Conservation (phyloP, 495 filamentous ascomycete genomes). For the Haplographium delicatum region DNA sequence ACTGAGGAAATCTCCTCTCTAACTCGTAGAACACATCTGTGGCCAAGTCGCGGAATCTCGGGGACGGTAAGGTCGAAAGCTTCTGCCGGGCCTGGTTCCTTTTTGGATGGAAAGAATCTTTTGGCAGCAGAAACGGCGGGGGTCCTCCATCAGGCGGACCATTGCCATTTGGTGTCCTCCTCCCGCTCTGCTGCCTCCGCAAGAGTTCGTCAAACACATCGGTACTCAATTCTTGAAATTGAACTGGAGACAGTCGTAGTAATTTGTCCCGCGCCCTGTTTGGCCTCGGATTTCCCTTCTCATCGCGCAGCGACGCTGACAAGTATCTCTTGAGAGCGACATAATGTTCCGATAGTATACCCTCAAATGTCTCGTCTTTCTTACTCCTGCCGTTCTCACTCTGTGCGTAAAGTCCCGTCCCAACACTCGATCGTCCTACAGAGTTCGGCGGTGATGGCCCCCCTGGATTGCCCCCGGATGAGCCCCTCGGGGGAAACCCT, state of each 20-base stretch:
- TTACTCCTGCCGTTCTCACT: constrained; percentile 49
- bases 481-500: constrained; percentile 43
- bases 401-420: constrained; percentile 60
- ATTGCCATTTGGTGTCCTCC: constrained; percentile 46
- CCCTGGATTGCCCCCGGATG: constrained; percentile 29
- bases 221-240: constrained; percentile 95
- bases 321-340: constrained; percentile 72
- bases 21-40: constrained; percentile 95
- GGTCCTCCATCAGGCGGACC: constrained; percentile 45
- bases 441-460: constrained; percentile 83
- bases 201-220: constrained; percentile 96
- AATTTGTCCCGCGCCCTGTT: constrained; percentile 93
- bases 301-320: constrained; percentile 62
- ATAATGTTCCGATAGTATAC: constrained; percentile 71
- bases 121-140: constrained; percentile 71
- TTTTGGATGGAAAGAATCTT: constrained; percentile 88
- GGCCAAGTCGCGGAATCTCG: constrained; percentile 83
- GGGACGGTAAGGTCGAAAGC: constrained; percentile 77
- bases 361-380: constrained; percentile 42
- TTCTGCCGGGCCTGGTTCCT: constrained; percentile 94
- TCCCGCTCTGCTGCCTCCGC: constrained; percentile 63
- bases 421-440: constrained; percentile 69
- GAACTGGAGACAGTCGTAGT: constrained; percentile 77
- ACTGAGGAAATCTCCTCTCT: constrained; percentile 83
- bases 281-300: constrained; percentile 65